Evolutionary conservation across 768 basidiomycete species (phyloP).

Genomic region (Auricularia cornea): DNA sequence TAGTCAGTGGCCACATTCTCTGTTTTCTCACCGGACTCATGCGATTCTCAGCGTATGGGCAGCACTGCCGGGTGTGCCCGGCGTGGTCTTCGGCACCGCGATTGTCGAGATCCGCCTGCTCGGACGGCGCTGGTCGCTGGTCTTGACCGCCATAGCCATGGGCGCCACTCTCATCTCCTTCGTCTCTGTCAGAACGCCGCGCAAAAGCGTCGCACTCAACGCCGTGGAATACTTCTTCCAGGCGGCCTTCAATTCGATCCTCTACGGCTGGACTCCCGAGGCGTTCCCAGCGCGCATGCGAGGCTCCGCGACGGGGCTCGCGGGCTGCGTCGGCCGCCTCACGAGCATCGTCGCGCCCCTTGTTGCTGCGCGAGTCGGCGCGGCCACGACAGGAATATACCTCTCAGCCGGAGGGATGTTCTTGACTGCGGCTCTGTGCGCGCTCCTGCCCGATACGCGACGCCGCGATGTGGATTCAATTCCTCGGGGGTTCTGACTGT

Average conservation of each 20-base stretch:
- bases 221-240: neutral
- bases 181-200: neutral
- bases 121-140: conserved; percentile 46
- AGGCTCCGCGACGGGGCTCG: neutral
- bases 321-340: neutral
- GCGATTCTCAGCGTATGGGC: conserved; percentile 29
- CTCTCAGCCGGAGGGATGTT: too few species aligned
- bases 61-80: conserved; percentile 36
- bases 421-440: too few species aligned
- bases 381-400: too few species aligned
- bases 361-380: neutral
- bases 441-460: too few species aligned
- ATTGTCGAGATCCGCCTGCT: conserved; percentile 42
- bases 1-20: conserved; percentile 10
- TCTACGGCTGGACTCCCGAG: neutral
- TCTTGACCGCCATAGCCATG: neutral
- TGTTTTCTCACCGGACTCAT: conserved; percentile 48
- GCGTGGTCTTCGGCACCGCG: conserved; percentile 46
- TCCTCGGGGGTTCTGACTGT: too few species aligned
- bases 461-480: too few species aligned
- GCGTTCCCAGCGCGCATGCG: neutral
- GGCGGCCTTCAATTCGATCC: neutral
- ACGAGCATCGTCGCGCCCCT: neutral
- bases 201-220: neutral
- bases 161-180: neutral